Percentiles rank a stretch among this genome's conserved stretches.
Evolutionary conservation across 2,329 filamentous ascomycete species (phyloP).

Genomic region (Penicillium nordicum): DNA sequence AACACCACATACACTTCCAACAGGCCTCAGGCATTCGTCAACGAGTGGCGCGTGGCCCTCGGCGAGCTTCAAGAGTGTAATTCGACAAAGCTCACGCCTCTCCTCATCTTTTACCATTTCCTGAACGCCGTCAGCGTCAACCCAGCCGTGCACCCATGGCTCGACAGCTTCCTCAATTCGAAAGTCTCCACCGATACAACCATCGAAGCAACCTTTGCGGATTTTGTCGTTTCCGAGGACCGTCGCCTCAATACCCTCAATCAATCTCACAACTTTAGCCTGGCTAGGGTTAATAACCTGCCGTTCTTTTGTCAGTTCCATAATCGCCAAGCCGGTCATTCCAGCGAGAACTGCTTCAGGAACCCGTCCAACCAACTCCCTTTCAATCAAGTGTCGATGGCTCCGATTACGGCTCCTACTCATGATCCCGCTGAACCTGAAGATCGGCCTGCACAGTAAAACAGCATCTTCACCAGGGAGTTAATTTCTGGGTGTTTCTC

Average conservation of each 20-base stretch:
- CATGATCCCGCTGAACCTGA: neutral
- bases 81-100: neutral
- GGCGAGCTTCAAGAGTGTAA: neutral
- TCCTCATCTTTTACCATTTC: neutral
- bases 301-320: neutral
- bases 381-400: neutral
- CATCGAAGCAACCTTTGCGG: neutral
- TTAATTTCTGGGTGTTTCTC: neutral
- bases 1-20: neutral
- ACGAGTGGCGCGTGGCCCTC: neutral
- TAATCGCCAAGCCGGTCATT: neutral
- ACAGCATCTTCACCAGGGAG: neutral
- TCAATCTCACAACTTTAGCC: neutral
- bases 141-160: neutral
- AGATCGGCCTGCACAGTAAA: neutral
- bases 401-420: too few relatives aligned
- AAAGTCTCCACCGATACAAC: neutral
- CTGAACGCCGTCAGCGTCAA: neutral
- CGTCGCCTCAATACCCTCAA: neutral
- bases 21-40: neutral
- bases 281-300: neutral
- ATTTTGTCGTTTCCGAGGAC: neutral
- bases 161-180: neutral
- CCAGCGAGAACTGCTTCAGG: neutral
- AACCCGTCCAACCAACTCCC: neutral